phyloP scores from a whole-genome alignment of 495 filamentous ascomycete genomes.

The Aspergillus nidulans region DNA sequence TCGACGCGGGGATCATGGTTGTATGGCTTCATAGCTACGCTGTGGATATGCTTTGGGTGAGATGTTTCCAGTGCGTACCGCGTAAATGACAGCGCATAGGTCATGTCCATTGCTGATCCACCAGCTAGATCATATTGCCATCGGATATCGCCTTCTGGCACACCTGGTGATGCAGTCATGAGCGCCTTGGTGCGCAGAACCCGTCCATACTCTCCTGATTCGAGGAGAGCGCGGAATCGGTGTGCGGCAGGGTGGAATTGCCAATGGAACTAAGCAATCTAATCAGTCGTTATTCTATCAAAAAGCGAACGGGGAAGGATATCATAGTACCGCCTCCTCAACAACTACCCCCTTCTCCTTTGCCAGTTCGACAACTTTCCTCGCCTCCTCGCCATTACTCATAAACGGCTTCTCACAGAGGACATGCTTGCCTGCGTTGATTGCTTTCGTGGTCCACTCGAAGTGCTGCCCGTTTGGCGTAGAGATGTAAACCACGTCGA shows the following conservation, averaged over 20 bases:
- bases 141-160: conserved; percentile 46
- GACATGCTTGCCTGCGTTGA: conserved; percentile 37
- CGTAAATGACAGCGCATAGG: conserved; percentile 22
- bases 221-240: conserved; percentile 25
- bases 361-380: conserved; percentile 59
- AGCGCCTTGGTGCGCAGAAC: conserved; percentile 21
- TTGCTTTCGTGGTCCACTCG: conserved; percentile 40
- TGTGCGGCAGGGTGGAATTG: conserved; percentile 40
- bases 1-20: conserved; percentile 27
- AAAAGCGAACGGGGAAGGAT: no score
- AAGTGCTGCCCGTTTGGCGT: conserved; percentile 85
- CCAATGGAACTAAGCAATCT: conserved; percentile 35
- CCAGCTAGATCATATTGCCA: conserved; percentile 47
- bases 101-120: conserved; percentile 23
- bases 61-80: conserved; percentile 19
- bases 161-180: conserved; percentile 19
- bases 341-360: conserved; percentile 68
- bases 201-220: conserved; percentile 26
- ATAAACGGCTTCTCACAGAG: conserved; percentile 52
- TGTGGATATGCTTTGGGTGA: conserved; percentile 14
- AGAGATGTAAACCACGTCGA: conserved; percentile 78
- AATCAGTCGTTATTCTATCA: conserved; percentile 13
- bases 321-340: conserved; percentile 85
- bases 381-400: conserved; percentile 65
- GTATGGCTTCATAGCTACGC: not conserved